Evolutionary conservation across 768 basidiomycete species (phyloP).

Genomic region (Tricholoma matsutake): DNA sequence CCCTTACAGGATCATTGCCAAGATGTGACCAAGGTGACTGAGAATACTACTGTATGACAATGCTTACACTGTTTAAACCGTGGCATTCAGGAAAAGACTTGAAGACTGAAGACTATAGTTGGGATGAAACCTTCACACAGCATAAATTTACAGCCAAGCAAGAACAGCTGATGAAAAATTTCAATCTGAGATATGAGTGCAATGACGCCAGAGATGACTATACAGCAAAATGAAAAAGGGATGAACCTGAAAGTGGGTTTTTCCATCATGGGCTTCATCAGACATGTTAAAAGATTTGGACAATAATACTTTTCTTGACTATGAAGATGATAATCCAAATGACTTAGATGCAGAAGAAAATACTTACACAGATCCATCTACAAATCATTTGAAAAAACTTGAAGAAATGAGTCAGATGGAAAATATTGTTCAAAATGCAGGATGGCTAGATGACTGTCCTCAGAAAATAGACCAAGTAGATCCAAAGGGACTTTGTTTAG

Average conservation of each 20-base stretch:
- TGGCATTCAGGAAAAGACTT: conserved; percentile 27
- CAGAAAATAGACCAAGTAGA: background rate
- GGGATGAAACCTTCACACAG: conserved; percentile 23
- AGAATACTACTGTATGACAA: conserved; percentile 28
- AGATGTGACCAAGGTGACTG: conserved; percentile 27
- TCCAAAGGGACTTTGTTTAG: background rate
- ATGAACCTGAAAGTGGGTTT: background rate
- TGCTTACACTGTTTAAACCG: too few relatives aligned
- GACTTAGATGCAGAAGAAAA: background rate
- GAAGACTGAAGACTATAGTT: conserved; percentile 15
- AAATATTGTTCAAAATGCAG: background rate
- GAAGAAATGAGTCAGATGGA: background rate
- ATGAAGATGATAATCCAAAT: background rate
- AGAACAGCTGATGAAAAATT: conserved; percentile 23
- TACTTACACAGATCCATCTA: background rate
- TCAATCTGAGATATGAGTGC: conserved; percentile 35
- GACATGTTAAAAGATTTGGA: background rate
- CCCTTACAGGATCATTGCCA: conserved; percentile 26
- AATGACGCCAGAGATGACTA: conserved; percentile 34
- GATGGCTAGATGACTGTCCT: background rate
- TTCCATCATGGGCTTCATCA: background rate
- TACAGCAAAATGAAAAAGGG: conserved; percentile 10
- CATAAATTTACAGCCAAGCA: conserved; percentile 17
- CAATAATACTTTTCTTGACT: background rate
- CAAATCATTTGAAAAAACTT: background rate